Base-by-base conservation (phyloP, 169 alveolate genomes). In the Plasmodium gaboni region DNA sequence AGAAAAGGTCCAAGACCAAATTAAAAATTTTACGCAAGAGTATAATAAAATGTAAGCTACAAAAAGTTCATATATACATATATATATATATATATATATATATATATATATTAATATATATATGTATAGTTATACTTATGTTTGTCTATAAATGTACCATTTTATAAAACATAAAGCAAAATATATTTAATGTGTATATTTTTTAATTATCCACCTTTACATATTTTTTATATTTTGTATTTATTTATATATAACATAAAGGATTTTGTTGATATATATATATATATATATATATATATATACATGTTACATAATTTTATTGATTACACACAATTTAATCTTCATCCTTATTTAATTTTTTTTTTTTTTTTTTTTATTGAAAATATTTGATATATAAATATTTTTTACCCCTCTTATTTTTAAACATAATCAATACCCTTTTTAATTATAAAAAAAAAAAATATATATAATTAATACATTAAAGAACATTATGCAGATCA, bases 1-100 rank as follows among this genome's bases (percentile, higher is more conserved):
- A 9, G 76, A 50, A 12, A 64, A 78, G 42, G 76, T 78, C 59
- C 78, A 65, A 32, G 50, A 12, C 6, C 89, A 78, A 57, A 57
- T 78, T 44, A 78, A 44, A 26, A 19, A 26, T 13, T 78, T 78
- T 57, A 78, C 89, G 13, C 71, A 78, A 17, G 89, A 78, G 22
- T 78, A 78, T 48, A 78, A 51, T 12, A 78, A 64, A 69, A 48
- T 78, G 26, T 78, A 63, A 78, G 12, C 50, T 24, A 60, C n/a
- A 55, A 55, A 13, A 55, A 55, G 19, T 53, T 53, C 1, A 13
- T n/a, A 50, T 50, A 13, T 50, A 50, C 4, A 53, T 53, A 53
- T 53, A 7, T 53, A 19, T 12, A 50, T 12, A 50, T 50, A 50
- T 6, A 2, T 2, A 55, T 55, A 55, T 55, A 55, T 32, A 32